Evolutionary conservation across 768 basidiomycete genomes (phyloP), one percentile per base, ranked within the genome.

Genomic region (Termitomyces sp.): DNA sequence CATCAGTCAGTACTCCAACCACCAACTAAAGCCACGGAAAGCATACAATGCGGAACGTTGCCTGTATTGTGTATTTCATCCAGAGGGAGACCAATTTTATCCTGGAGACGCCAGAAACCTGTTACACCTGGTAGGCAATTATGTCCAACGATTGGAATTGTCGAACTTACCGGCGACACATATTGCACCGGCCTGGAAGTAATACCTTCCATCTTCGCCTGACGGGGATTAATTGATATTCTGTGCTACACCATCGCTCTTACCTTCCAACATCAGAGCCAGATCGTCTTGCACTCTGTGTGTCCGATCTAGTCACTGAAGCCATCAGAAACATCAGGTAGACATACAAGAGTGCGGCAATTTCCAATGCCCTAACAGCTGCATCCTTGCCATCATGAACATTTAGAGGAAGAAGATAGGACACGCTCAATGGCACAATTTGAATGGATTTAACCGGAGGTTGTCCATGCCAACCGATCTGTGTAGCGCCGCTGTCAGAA

Each of bases 91-190:
- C 89, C 91, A 53, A 88, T 80, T 72, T 91, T 91, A 70, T 91
- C 88, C 60, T 78, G 67, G 71, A 91, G 76, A 17, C 88, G 78
- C 90, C 89, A 91, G 59, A 82, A 85, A 23, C 89, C 89, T 88
- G 63, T 59, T 28, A 21, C 21, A 35, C n/a, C 32, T 16, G 10
- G 17, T 46, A n/a, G 39, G 44, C 23, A 17, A 23, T 23, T 23
- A 35, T 10, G 27, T 25, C 21, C 30, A 27, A 16, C 16, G 47
- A 25, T 21, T 1, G 43, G 28, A 12, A 17, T 27, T 4, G 23
- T 27, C 12, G 25, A 12, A 66, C 76, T 59, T 47, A 82, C 86
- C 88, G 60, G 85, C 72, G 17, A 86, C 75, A 57, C 79, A 79
- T 60, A 90, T 83, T 0, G 82, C 83, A 8, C 88, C 89, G 41